Evolutionary conservation across 2,329 filamentous ascomycete genomes (phyloP).

Genomic region (Dothistroma septosporum): DNA sequence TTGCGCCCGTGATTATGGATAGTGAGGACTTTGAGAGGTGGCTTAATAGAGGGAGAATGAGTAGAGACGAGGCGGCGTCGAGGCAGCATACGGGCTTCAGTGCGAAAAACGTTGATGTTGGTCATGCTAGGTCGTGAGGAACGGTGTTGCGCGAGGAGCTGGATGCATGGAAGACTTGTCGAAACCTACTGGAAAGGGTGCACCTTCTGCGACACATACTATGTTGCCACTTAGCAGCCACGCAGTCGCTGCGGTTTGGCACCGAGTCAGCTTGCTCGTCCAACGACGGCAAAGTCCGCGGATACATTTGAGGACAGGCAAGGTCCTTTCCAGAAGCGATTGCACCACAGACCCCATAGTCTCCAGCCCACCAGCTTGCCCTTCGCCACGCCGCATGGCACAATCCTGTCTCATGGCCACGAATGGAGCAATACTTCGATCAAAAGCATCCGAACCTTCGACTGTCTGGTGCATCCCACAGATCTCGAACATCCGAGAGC

Average conservation of each 20-base stretch:
- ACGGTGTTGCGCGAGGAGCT: not conserved
- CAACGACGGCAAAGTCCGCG: not conserved
- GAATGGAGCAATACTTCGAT: not conserved
- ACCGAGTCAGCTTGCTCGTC: not conserved
- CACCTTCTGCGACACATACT: too few relatives aligned
- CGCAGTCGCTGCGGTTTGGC: not conserved
- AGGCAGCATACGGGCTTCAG: not conserved
- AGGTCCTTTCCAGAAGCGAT: not conserved
- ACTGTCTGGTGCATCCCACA: not conserved
- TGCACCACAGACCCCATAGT: not conserved
- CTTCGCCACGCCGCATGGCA: not conserved
- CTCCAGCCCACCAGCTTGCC: not conserved
- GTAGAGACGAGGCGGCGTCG: not conserved
- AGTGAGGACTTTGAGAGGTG: conserved; percentile 2
- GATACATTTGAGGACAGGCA: not conserved
- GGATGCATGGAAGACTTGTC: not conserved
- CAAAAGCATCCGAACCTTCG: not conserved
- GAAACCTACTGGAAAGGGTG: not conserved
- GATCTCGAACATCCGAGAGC: not conserved
- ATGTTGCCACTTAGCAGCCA: not conserved
- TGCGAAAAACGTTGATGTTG: not conserved
- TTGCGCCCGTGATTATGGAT: not conserved
- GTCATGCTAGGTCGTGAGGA: not conserved
- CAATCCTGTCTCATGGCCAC: not conserved
- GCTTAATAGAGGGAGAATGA: conserved; percentile 4